phyloP scores from a whole-genome alignment of 2,329 filamentous ascomycete species.

The Cercospora berteroae region DNA sequence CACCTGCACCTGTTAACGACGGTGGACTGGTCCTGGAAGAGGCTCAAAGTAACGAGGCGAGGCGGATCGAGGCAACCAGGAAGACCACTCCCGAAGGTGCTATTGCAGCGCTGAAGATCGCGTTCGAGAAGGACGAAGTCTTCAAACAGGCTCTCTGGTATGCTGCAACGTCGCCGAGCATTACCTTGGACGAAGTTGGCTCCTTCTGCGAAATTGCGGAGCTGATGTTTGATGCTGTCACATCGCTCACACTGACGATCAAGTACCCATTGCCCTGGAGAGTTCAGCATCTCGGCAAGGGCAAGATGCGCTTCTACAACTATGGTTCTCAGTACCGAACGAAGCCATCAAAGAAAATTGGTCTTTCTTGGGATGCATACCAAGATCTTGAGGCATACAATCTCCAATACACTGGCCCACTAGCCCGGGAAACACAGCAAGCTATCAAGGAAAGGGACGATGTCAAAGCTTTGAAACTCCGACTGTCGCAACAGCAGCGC shows the following conservation, averaged over 20 bases:
- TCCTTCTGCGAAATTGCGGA: slow-evolving; percentile 58
- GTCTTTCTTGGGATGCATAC: slow-evolving; percentile 33
- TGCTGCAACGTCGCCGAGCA: slow-evolving; percentile 51
- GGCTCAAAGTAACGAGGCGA: slow-evolving; percentile 51
- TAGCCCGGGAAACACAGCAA: slow-evolving; percentile 23
- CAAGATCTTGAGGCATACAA: slow-evolving; percentile 30
- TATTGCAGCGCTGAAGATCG: slow-evolving; percentile 54
- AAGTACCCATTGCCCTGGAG: slow-evolving; percentile 59
- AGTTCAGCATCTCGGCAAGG: slow-evolving; percentile 54
- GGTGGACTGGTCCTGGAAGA: slow-evolving; percentile 57
- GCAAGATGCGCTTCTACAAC: slow-evolving; percentile 38
- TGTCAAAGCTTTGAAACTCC: slow-evolving; percentile 14
- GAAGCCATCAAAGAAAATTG: slow-evolving; percentile 26
- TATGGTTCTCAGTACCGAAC: slow-evolving; percentile 29
- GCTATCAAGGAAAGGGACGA: slow-evolving; percentile 15
- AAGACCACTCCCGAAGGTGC: slow-evolving; percentile 58
- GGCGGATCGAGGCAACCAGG: slow-evolving; percentile 55
- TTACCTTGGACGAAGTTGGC: slow-evolving; percentile 55
- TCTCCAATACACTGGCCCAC: slow-evolving; percentile 35
- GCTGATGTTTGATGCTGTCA: slow-evolving; percentile 55
- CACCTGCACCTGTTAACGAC: slow-evolving; percentile 39
- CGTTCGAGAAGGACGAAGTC: slow-evolving; percentile 49
- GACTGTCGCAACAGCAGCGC: slow-evolving; percentile 15
- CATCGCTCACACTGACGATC: slow-evolving; percentile 50
- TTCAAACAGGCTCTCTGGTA: slow-evolving; percentile 57